These are phyloP conservation scores for Zygoascus biomembranicola DNA, from an alignment of 805 yeast species.

Conservation along the genomic window DNA sequence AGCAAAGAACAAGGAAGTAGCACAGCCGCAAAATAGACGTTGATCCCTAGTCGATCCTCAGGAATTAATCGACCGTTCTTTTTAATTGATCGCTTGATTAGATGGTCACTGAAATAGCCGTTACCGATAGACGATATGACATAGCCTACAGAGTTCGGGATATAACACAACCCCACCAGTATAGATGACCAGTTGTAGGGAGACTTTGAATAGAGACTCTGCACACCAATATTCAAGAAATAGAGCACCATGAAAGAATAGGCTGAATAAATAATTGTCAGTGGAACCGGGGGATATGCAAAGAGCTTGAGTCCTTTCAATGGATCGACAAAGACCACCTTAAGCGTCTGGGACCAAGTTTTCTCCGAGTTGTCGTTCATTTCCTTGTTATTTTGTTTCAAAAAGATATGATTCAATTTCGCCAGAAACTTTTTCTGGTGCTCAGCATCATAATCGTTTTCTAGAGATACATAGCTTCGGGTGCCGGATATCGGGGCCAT, in stretches of 20 bases:
- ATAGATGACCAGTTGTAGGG: constrained; percentile 67
- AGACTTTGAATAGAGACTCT: constrained; percentile 47
- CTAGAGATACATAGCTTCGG: not conserved
- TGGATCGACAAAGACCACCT: constrained; percentile 41
- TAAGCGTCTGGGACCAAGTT: not conserved
- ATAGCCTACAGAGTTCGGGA: constrained; percentile 77
- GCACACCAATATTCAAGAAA: constrained; percentile 65
- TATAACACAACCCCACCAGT: constrained; percentile 65
- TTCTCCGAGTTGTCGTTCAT: not conserved
- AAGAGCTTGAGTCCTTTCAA: constrained; percentile 52
- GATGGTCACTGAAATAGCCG: constrained; percentile 68
- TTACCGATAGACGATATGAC: constrained; percentile 70
- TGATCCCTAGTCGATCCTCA: constrained; percentile 71
- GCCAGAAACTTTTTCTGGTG: not conserved
- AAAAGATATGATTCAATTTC: constrained; percentile 1
- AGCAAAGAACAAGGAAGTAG: constrained; percentile 57
- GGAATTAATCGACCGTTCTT: constrained; percentile 63
- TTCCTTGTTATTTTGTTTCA: not conserved
- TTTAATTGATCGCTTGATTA: constrained; percentile 44
- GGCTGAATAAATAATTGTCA: constrained; percentile 59
- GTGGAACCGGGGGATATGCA: constrained; percentile 63
- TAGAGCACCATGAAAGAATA: constrained; percentile 65
- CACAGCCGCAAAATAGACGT: constrained; percentile 56
- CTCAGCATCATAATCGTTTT: not conserved
- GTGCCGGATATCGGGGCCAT: constrained; percentile 1